These are phyloP conservation scores for Smittium mucronatum DNA, from an alignment of 371 early-diverging fungal species.

Conservation along the genomic window DNA sequence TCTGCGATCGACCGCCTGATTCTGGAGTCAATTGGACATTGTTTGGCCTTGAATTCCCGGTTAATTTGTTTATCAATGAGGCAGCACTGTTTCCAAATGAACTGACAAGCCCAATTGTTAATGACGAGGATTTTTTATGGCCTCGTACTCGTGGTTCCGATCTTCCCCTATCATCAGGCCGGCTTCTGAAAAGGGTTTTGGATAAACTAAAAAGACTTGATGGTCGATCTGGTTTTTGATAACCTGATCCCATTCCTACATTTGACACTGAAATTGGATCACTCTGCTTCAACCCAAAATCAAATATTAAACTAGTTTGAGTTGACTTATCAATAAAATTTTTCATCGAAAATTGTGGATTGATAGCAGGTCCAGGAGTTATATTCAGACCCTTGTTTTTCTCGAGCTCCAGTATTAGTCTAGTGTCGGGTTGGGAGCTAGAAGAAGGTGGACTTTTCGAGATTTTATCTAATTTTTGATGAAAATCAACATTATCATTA, in stretches of 20 bases:
- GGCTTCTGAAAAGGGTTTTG: too few species aligned
- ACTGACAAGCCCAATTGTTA: too few species aligned
- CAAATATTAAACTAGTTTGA: background rate
- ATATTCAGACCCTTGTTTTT: too few species aligned
- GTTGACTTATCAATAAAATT: background rate
- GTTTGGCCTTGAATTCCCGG: background rate
- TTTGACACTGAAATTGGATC: too few species aligned
- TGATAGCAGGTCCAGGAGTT: too few species aligned
- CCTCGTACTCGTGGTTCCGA: too few species aligned
- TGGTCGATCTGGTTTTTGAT: background rate
- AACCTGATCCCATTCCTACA: too few species aligned
- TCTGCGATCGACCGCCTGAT: background rate
- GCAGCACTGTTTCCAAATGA: background rate
- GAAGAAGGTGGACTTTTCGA: too few species aligned
- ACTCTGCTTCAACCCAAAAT: background rate
- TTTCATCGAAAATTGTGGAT: background rate
- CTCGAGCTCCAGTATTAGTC: background rate
- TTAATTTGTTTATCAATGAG: background rate
- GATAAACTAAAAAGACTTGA: background rate
- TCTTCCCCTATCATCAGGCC: too few species aligned
- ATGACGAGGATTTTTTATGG: too few species aligned
- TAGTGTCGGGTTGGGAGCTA: background rate
- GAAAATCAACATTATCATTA: too few species aligned
- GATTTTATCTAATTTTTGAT: too few species aligned
- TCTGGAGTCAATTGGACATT: background rate